These are phyloP conservation scores for Hypoxylon intermedium DNA, from an alignment of 495 filamentous ascomycete genomes.

Conservation along the genomic window DNA sequence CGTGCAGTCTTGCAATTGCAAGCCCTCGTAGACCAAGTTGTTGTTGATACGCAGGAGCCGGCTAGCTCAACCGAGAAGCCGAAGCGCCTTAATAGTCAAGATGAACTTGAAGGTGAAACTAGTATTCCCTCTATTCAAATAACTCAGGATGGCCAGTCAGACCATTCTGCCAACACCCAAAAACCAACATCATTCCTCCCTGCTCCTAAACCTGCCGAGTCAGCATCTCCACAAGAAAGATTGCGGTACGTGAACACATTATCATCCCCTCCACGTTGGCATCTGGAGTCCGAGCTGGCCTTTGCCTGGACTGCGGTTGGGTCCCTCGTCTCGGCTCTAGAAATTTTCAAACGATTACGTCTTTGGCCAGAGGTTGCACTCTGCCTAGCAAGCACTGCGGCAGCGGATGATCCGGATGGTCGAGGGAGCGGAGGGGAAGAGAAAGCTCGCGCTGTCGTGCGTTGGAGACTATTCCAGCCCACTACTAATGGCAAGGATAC, in stretches of 20 bases:
- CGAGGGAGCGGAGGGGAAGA: slow-evolving; percentile 66
- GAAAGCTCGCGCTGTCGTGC: slow-evolving; percentile 77
- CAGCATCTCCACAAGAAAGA: slow-evolving; percentile 76
- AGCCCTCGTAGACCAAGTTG: slow-evolving; percentile 93
- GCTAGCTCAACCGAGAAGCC: slow-evolving; percentile 36
- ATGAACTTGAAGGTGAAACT: slow-evolving; percentile 16
- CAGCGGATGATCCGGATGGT: slow-evolving; percentile 69
- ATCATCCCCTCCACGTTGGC: slow-evolving; percentile 85
- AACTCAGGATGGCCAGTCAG: slow-evolving; percentile 32
- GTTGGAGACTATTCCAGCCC: slow-evolving; percentile 76
- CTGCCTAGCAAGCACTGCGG: slow-evolving; percentile 69
- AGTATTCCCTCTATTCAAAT: slow-evolving; percentile 52
- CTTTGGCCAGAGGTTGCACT: slow-evolving; percentile 96
- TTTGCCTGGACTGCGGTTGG: slow-evolving; percentile 88
- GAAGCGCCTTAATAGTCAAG: neutral
- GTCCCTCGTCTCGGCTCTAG: slow-evolving; percentile 85
- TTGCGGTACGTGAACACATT: slow-evolving; percentile 83
- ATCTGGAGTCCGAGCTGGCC: slow-evolving; percentile 91
- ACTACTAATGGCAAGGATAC: slow-evolving; percentile 32
- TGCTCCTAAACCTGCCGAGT: slow-evolving; percentile 73
- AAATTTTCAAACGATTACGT: slow-evolving; percentile 93
- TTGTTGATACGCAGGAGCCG: slow-evolving; percentile 76
- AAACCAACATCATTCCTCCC: slow-evolving; percentile 82
- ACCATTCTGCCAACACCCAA: slow-evolving; percentile 9
- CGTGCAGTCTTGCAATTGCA: slow-evolving; percentile 92